These are phyloP conservation scores for Kwoniella sp. DNA, from an alignment of 768 basidiomycete genomes.

Conservation along the genomic window DNA sequence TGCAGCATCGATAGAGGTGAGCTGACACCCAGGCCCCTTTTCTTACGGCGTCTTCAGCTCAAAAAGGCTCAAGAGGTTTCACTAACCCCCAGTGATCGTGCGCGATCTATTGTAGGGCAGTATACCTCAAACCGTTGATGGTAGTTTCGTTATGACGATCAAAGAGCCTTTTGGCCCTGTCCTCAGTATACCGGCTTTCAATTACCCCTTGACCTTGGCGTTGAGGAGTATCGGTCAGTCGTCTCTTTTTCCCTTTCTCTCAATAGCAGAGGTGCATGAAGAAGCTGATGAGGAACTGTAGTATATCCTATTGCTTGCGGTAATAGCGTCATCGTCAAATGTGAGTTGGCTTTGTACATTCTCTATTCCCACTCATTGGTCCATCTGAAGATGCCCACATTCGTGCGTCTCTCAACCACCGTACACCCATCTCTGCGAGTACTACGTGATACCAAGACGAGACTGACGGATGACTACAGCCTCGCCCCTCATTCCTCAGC, in stretches of 20 bases:
- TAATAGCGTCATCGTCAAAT: constrained; percentile 56
- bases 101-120: constrained; percentile 18
- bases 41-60: no score
- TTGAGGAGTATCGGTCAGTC: constrained; percentile 39
- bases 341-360: constrained; percentile 28
- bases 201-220: constrained; percentile 39
- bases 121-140: constrained; percentile 43
- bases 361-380: no score
- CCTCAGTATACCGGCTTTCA: constrained; percentile 47
- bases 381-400: no score
- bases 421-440: no score
- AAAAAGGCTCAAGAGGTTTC: no score
- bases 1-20: constrained; percentile 28
- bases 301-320: constrained; percentile 57
- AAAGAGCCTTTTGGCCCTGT: constrained; percentile 49
- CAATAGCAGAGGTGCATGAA: neutral
- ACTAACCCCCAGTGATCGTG: neutral
- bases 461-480: constrained; percentile 26
- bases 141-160: constrained; percentile 24
- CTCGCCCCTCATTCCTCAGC: constrained; percentile 52
- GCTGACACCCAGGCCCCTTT: neutral
- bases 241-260: neutral
- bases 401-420: no score
- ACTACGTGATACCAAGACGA: no score
- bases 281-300: constrained; percentile 4